Base-by-base conservation (phyloP, 139 green algal species). In the Chlamydomonas applanata region DNA sequence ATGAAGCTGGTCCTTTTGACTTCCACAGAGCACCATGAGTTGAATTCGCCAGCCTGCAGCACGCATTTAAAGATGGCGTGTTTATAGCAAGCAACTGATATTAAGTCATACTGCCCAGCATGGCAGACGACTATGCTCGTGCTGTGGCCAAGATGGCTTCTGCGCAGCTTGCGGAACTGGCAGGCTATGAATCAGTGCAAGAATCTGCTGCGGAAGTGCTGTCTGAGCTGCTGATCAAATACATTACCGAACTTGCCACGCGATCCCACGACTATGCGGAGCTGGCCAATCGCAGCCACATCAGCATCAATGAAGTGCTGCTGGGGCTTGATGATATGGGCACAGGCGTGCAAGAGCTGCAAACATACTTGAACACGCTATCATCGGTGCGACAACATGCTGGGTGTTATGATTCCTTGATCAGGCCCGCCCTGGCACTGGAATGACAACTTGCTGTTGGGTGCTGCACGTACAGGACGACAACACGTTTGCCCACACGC, bases 261-360 rank as follows among this genome's bases (percentile, higher is more conserved):
- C 77, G 78, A 1, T 76, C 87, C 0, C 89, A 94, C 69, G 71
- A 62, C 0, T 93, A 94, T 69, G 88, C 93, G 0, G 91, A 97
- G 76, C 82, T 91, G 3, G 87, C 91, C 11, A 85, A 89, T 17
- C 71, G 93, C 2, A 92, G 83, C 19, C 81, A 92, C 29, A 76
- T 82, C 59, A 96, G 93, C 67, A 11, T 90, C 0, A 59, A 76
- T 35, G 93, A 97, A 78, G 59, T 93, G 52, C 69, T 90, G 44
- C 71, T 96, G 46, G 85, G 91, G 0, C 67, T 98, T 1, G 82
- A 88, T 20, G 89, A 97, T 63, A 69, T 97, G 69, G 89, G 90
- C 24, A 78, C 88, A 0, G 79, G 67, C 20, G 35, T 89, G 0
- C 77, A 84, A 2, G 85, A 91, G 40, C 83, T 97, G 11, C 13